Percentiles rank a stretch among this genome's conserved stretches.
These are phyloP conservation scores for Triangularia verruculosa DNA, from an alignment of 2,329 filamentous ascomycete genomes.

Conservation along the genomic window DNA sequence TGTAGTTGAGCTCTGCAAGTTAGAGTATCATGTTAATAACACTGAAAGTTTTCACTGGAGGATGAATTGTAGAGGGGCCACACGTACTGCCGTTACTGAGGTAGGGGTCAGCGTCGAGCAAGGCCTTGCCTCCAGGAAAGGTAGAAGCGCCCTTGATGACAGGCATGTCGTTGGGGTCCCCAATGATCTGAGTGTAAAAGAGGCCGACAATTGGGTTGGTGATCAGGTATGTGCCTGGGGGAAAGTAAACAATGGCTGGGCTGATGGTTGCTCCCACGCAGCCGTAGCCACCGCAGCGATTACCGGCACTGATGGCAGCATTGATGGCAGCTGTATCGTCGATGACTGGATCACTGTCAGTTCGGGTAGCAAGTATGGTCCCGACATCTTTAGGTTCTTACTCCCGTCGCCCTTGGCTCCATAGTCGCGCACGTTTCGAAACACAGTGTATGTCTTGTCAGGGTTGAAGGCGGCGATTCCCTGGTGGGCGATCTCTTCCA, in stretches of 20 bases:
- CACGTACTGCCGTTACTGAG: slow-evolving; percentile 21
- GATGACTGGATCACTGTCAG: slow-evolving; percentile 34
- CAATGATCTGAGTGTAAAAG: slow-evolving; percentile 77
- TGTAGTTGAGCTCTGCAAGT: slow-evolving; percentile 41
- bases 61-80: neutral
- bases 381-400: slow-evolving; percentile 16
- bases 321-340: slow-evolving; percentile 58
- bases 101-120: slow-evolving; percentile 50
- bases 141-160: slow-evolving; percentile 50
- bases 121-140: slow-evolving; percentile 44
- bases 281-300: slow-evolving; percentile 41
- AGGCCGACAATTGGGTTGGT: slow-evolving; percentile 67
- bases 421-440: slow-evolving; percentile 47
- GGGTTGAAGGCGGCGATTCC: slow-evolving; percentile 47
- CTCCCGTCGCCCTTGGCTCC: slow-evolving; percentile 40
- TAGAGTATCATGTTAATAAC: too few relatives aligned
- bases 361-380: neutral
- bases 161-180: slow-evolving; percentile 60
- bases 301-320: slow-evolving; percentile 42
- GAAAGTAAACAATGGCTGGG: slow-evolving; percentile 33
- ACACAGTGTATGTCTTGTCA: slow-evolving; percentile 42
- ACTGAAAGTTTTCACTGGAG: neutral
- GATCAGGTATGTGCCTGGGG: slow-evolving; percentile 60
- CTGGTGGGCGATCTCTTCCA: slow-evolving; percentile 46
- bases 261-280: slow-evolving; percentile 34